Base-by-base conservation (phyloP, 169 alveolate species). In the Eimeria mitis region DNA sequence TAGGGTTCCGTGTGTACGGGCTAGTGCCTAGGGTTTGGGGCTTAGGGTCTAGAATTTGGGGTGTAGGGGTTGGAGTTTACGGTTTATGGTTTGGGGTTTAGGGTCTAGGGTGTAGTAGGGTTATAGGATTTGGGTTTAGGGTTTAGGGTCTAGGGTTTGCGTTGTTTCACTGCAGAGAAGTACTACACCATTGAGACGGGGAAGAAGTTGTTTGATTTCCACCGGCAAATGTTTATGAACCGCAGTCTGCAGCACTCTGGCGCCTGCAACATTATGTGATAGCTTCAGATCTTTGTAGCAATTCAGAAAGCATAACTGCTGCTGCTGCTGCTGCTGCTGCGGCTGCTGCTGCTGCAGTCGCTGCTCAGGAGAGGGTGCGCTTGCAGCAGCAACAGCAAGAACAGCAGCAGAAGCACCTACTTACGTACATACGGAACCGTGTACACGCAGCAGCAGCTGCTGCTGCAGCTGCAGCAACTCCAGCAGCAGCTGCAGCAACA, bases 171-270 rank as follows among this genome's bases (percentile, higher is more conserved):
- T 25, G 37, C 89, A 89, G 95, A 63, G 23, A 73, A 56, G 6
- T 89, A 89, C 95, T 75, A 37, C 79, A 59, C 65, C 25, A 75
- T 89, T 42, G 89, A 59, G 23, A n/a, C 71, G 28, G 95, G 89
- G n/a, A 73, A 73, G 52, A 52, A 59, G 81, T 81, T 89, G 68
- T 89, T 56, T 52, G 95, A 89, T 28, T 89, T 89, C 70, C 95
- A 89, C 81, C 42, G 70, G 73, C 65, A 79, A n/a, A 79, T 89
- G 81, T 89, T 71, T 81, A 52, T 73, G 65, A 25, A 40, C 52
- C 95, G 95, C 78, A 56, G 56, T 44, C 8, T 84, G 75, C 54
- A 28, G 76, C 56, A 40, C 54, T 34, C 54, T 19, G 76, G 91
- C 54, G 37, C 40, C 52, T 84, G 91, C 76, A 52, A 84, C 25